A percentile compares a stretch with the other conserved stretches of the same genome.
Conservation (phyloP, 164 flowering plant species). For the Chimonanthus salicifolius region DNA sequence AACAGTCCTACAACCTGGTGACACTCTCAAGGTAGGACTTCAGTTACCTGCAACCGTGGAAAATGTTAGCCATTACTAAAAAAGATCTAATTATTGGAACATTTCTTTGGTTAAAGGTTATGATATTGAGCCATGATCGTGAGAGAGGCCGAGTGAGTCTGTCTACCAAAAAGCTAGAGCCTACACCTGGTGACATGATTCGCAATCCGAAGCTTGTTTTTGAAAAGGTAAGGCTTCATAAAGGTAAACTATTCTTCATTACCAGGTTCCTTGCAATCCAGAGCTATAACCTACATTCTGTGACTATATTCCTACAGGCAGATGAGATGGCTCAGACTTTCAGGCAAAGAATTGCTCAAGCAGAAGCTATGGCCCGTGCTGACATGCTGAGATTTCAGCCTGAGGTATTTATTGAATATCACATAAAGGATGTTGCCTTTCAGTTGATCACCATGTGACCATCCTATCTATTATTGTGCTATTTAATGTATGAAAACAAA, state of each 20-base stretch:
- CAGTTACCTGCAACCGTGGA: background rate
- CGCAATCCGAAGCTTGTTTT: constrained; percentile 93
- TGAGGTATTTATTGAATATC: constrained; percentile 46
- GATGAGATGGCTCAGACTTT: constrained; percentile 99
- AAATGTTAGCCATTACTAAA: background rate
- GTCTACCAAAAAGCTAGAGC: constrained; percentile 95
- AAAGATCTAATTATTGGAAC: constrained; percentile 1
- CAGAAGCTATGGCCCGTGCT: constrained; percentile 99
- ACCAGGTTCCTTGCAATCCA: background rate
- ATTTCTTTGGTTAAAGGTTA: constrained; percentile 43
- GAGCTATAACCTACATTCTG: background rate
- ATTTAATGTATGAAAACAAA: background rate
- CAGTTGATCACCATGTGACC: background rate
- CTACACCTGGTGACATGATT: constrained; percentile 99
- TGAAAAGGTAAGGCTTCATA: constrained; percentile 66
- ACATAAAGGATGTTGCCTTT: background rate
- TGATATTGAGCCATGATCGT: constrained; percentile 95
- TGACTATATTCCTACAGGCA: constrained; percentile 45
- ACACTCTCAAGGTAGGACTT: constrained; percentile 72
- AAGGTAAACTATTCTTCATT: background rate
- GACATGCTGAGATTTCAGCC: constrained; percentile 98
- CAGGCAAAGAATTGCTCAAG: constrained; percentile 98
- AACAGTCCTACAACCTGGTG: constrained; percentile 95
- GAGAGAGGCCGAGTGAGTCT: constrained; percentile 97
- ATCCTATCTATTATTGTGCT: background rate